Evolutionary conservation across 2,329 filamentous ascomycete genomes (phyloP), one percentile per base, ranked within the genome.

Genomic region (Nothophoma quercina): DNA sequence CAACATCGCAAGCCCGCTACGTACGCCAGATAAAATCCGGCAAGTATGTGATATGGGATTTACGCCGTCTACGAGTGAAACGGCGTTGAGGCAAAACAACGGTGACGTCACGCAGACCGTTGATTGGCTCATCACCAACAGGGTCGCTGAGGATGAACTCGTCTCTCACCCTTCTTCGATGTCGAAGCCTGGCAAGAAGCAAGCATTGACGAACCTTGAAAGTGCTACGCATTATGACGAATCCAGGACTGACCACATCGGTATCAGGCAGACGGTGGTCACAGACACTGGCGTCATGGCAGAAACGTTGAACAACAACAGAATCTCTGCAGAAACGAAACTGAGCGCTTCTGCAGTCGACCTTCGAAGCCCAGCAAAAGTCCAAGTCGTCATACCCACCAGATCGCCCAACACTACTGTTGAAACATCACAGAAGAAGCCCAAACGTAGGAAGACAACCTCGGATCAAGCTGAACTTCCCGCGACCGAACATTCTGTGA

Each of bases 31-130:
- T 22, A 72, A 68, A 49, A 47, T 72, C 3, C 59, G 56, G 30
- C 65, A 68, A 34, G 72, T 72, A 7, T 71, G 68, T 26, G 70
- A 70, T 4, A 73, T 73, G 69, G 70, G 70, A 2, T 73, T 73
- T 41, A 70, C 69, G 13, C 70, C 70, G 26, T 56, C 54, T 8
- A 70, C 64, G 1, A 71, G 66, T 16, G 51, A 62, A 32, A 58
- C 32, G 32, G 70, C 67, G 10, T 43, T 72, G 2, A 54, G 58
- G 32, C 52, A 61, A 26, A 67, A 70, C 26, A 59, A 63, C 49
- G 65, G 66, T 48, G 63, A 73, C 55, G 60, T 73, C 46, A 62
- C 57, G 16, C 60, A 58, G 35, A 64, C 67, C 13, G 55, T 73
- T 23, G 60, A 72, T 41, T 72, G 70, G 70, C 58, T 73, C 19